Percentiles rank a stretch among this genome's conserved stretches.
These are phyloP conservation scores for Isoetes taiwanensis DNA, from an alignment of 75 land plant species.

Conservation along the genomic window DNA sequence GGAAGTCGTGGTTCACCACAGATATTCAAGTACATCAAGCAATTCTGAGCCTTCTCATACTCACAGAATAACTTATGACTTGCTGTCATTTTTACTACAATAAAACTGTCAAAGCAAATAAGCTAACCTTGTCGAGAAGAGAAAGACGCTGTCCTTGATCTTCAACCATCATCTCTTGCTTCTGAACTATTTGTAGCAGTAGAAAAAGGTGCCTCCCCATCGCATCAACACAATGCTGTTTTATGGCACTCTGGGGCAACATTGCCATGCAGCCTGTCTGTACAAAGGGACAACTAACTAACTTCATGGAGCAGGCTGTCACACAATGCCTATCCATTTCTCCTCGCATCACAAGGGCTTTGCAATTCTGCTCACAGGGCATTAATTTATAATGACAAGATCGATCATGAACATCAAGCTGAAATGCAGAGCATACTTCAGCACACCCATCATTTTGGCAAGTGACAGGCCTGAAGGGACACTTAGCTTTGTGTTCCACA, in stretches of 20 bases:
- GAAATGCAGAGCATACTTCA: conserved; percentile 31
- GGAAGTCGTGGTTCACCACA: too few species aligned
- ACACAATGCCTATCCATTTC: conserved; percentile 84
- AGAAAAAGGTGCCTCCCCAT: too few species aligned
- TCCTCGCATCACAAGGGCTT: conserved; percentile 35
- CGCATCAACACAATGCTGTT: too few species aligned
- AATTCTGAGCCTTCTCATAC: too few species aligned
- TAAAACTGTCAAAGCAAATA: too few species aligned
- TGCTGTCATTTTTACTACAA: too few species aligned
- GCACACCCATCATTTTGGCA: conserved; percentile 65
- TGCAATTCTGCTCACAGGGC: conserved; percentile 69
- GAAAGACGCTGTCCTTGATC: too few species aligned
- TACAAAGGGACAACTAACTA: conserved; percentile 74
- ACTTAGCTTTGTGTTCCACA: conserved; percentile 31
- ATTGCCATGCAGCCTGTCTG: conserved; percentile 47
- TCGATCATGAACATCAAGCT: conserved; percentile 46
- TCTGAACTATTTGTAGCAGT: too few species aligned
- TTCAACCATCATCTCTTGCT: too few species aligned
- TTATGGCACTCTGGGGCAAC: conserved; percentile 46
- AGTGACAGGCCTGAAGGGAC: conserved; percentile 32
- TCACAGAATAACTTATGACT: too few species aligned
- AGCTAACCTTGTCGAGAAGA: too few species aligned
- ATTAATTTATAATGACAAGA: conserved; percentile 59
- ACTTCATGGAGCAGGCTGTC: conserved; percentile 78
- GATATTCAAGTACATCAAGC: too few species aligned